Evolutionary conservation across 2,329 filamentous ascomycete species (phyloP), one percentile per base, ranked within the genome.

Genomic region (Diaporthe batatas): DNA sequence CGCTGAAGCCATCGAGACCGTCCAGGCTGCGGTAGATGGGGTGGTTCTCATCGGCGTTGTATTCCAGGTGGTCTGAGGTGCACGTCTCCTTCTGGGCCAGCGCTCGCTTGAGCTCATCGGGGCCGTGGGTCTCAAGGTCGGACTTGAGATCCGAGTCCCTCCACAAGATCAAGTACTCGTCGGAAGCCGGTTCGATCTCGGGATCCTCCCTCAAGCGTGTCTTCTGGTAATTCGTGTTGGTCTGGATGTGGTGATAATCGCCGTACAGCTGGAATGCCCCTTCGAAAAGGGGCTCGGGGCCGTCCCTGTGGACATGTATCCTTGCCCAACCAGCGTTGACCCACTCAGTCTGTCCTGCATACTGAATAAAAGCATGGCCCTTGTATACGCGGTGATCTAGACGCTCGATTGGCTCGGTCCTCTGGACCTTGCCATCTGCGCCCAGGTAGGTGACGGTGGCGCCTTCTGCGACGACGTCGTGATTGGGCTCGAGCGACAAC

Each of bases 141-240:
- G 81, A 78, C 42, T 84, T 81, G 79, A 98, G 90, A 81, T 99
- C 96, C 36, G 95, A 97, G 80, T 98, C 95, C 76, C 95, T 90
- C 88, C 94, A 98, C 1, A 98, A 88, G 47, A 98, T 87, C 95
- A 99, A 96, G 79, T 90, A 92, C 74, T 97, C 93, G 42, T 91
- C 88, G 6, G 79, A 78, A 25, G 84, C 86, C 58, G 84, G 82
- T 18, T 88, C 83, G 10, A 94, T 81, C 34, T 88, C 84, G 2
- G 95, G 94, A 80, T 99, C 96, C 57, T 91, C 84, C 29, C 84
- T 81, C 74, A 94, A 90, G 79, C 90, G 92, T 58, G 94, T 95
- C 76, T 90, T 87, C 79, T 90, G 87, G 79, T 96, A 99, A 75
- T 91, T 92, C 36, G 88, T 88, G 75, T 89, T 89, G 36, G 94